Conservation (phyloP, 345 rosid genomes). For the Firmiana major region DNA sequence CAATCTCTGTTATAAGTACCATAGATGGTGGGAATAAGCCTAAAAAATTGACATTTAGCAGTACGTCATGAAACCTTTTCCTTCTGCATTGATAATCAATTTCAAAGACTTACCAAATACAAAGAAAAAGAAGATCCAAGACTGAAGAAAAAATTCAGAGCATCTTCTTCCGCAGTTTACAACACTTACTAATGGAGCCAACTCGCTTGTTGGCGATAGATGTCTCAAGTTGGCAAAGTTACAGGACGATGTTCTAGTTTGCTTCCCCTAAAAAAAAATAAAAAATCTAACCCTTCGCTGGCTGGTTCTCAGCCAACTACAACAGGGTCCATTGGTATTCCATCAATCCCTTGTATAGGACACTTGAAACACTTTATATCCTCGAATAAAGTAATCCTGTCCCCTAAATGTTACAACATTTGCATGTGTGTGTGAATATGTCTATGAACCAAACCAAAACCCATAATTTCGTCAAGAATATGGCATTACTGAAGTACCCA, state of each 20-base stretch:
- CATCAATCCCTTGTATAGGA: constrained; percentile 11
- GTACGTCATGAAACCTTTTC: no score
- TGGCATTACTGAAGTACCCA: background rate
- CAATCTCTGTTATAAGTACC: no score
- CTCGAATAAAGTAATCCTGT: constrained; percentile 18
- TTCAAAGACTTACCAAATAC: no score
- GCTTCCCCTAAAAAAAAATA: background rate
- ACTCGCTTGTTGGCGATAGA: background rate
- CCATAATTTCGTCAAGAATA: constrained; percentile 6
- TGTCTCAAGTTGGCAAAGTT: background rate
- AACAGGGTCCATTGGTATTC: constrained; percentile 12
- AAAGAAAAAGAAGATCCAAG: no score
- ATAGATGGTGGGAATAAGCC: no score
- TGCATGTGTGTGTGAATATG: constrained; percentile 21
- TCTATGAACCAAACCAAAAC: background rate
- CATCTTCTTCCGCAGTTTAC: no score
- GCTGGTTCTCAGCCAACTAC: background rate
- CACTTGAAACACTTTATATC: constrained; percentile 14
- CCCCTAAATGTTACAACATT: constrained; percentile 16
- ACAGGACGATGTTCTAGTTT: background rate
- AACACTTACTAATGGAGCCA: background rate
- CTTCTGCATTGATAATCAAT: no score
- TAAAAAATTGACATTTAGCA: no score
- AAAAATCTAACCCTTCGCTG: background rate
- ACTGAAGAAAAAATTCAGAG: no score